Evolutionary conservation across 2,329 filamentous ascomycete genomes (phyloP).

Genomic region (Chrysoporthe deuterocubensis): DNA sequence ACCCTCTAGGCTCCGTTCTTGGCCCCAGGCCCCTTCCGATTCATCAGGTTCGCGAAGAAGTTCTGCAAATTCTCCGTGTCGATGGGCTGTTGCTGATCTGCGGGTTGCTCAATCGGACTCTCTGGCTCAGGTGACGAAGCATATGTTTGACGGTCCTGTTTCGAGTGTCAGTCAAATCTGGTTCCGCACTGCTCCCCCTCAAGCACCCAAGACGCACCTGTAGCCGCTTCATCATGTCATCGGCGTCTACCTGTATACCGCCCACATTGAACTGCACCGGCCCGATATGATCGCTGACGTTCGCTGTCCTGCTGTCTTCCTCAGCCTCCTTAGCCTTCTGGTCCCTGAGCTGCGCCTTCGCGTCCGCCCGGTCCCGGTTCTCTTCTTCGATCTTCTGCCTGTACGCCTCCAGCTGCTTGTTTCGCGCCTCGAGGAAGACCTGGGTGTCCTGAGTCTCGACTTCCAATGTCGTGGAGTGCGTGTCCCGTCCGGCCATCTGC

Average conservation of each 20-base stretch:
- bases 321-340: constrained; percentile 47
- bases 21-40: constrained; percentile 47
- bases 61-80: constrained; percentile 62
- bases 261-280: constrained; percentile 98
- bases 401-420: constrained; percentile 72
- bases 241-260: constrained; percentile 92
- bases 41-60: constrained; percentile 65
- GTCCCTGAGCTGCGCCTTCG: constrained; percentile 53
- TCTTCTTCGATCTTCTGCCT: constrained; percentile 62
- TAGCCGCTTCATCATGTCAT: constrained; percentile 86
- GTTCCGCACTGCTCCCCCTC: background rate
- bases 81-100: constrained; percentile 42
- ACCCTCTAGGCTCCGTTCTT: constrained; percentile 28
- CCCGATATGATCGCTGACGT: constrained; percentile 80
- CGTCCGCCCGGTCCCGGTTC: constrained; percentile 34
- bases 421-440: constrained; percentile 74
- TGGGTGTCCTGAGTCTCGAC: constrained; percentile 76
- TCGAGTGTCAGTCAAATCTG: constrained; percentile 31
- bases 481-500: constrained; percentile 54
- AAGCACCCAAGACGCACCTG: constrained; percentile 62
- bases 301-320: constrained; percentile 42
- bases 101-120: constrained; percentile 41
- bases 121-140: constrained; percentile 50
- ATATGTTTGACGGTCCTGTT: constrained; percentile 61
- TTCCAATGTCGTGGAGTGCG: constrained; percentile 56